Percentiles rank a stretch among this genome's conserved stretches.
These are phyloP conservation scores for Pleodorina starrii DNA, from an alignment of 139 green algal genomes.

Conservation along the genomic window DNA sequence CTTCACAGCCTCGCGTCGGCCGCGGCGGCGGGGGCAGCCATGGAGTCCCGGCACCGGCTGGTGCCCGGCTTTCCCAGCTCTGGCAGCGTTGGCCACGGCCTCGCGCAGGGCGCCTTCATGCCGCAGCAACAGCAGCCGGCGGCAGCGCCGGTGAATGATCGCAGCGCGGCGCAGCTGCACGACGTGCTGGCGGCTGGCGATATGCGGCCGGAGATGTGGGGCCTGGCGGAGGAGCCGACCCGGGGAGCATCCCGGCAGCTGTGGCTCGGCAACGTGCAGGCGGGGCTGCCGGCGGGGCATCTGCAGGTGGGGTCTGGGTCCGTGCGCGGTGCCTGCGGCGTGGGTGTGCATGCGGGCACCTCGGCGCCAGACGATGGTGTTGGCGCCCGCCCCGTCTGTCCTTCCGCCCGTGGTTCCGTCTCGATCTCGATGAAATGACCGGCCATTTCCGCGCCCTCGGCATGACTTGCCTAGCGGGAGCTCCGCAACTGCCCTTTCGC, in stretches of 20 bases:
- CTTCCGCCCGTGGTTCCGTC: too few relatives aligned
- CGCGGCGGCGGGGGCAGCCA: neutral
- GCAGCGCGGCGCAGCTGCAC: neutral
- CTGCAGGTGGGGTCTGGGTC: constrained; percentile 40
- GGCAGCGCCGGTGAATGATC: neutral
- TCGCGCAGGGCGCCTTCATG: too few relatives aligned
- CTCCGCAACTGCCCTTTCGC: too few relatives aligned
- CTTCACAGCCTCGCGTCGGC: neutral
- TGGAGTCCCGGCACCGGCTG: neutral
- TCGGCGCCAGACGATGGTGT: too few relatives aligned
- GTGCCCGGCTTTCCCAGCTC: neutral
- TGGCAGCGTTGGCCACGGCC: neutral
- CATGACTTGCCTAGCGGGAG: too few relatives aligned
- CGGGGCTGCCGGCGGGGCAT: constrained; percentile 57
- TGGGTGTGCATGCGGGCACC: too few relatives aligned
- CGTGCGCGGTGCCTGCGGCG: too few relatives aligned
- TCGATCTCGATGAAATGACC: too few relatives aligned
- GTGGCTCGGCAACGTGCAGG: constrained; percentile 84
- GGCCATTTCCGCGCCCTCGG: too few relatives aligned
- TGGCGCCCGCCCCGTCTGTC: too few relatives aligned
- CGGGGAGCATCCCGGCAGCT: constrained; percentile 69
- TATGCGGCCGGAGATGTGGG: constrained; percentile 25
- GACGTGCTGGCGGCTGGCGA: constrained; percentile 1
- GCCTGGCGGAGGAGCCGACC: constrained; percentile 28
- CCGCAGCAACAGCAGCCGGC: neutral